A percentile compares a stretch with the other conserved stretches of the same genome.
Conservation (phyloP, 2,329 filamentous ascomycete genomes). For the Colletotrichum sublineola region DNA sequence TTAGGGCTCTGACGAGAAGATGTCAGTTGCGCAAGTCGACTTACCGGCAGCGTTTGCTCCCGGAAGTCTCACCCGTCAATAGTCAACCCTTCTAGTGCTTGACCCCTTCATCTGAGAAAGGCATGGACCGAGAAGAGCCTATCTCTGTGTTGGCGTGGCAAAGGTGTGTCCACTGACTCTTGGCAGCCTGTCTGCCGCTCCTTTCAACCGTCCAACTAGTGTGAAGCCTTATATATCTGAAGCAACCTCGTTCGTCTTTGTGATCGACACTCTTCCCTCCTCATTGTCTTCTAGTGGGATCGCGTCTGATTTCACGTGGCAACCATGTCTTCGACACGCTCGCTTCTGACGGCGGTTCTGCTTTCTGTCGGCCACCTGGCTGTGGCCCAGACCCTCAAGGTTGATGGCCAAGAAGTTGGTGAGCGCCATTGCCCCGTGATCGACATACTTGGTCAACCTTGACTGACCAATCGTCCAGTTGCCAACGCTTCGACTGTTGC, state of each 20-base stretch:
- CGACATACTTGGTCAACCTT: neutral
- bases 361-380: constrained; percentile 30
- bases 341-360: constrained; percentile 37
- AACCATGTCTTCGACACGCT: constrained; percentile 38
- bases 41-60: constrained; percentile 11
- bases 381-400: constrained; percentile 46
- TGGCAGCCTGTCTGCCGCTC: constrained; percentile 4
- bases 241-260: constrained; percentile 22
- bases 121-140: constrained; percentile 21
- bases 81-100: constrained; percentile 10
- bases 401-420: constrained; percentile 46
- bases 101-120: constrained; percentile 10
- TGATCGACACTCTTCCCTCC: neutral
- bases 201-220: neutral
- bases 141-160: constrained; percentile 24
- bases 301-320: constrained; percentile 30
- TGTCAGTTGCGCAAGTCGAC: neutral
- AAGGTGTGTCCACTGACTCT: constrained; percentile 15
- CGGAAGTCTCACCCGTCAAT: constrained; percentile 18
- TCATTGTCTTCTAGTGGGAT: constrained; percentile 24
- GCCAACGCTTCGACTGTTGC: constrained; percentile 45
- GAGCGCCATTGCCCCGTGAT: constrained; percentile 22
- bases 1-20: constrained; percentile 11
- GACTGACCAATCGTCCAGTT: constrained; percentile 33
- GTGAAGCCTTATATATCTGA: constrained; percentile 33